A percentile compares a stretch with the other conserved stretches of the same genome.
These are phyloP conservation scores for Fistulinella cinereoalba DNA, from an alignment of 1,284 basidiomycete genomes.

Conservation along the genomic window DNA sequence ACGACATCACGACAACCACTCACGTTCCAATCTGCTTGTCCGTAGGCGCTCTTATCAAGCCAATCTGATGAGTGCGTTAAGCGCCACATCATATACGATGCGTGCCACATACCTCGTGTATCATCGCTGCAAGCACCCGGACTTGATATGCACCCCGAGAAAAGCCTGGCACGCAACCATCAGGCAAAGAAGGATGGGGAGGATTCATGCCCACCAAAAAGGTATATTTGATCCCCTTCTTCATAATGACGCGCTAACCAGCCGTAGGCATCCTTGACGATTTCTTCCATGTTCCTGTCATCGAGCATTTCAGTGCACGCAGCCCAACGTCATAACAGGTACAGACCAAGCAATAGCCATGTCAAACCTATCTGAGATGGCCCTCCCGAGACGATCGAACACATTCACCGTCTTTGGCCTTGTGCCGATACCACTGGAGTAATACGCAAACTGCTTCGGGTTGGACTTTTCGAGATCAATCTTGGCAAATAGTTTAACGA, in stretches of 20 bases:
- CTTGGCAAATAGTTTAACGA: constrained; percentile 21
- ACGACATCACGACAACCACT: not conserved
- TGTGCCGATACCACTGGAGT: constrained; percentile 43
- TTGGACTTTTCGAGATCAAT: constrained; percentile 16
- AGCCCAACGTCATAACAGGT: no score
- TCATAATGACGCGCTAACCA: constrained; percentile 41
- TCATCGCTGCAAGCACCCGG: constrained; percentile 31
- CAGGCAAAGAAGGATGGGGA: not conserved
- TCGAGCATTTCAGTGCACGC: not conserved
- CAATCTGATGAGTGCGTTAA: not conserved
- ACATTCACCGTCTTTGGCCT: constrained; percentile 32
- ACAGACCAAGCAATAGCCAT: constrained; percentile 24
- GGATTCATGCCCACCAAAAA: constrained; percentile 35
- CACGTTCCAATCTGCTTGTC: not conserved
- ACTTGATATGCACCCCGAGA: constrained; percentile 38
- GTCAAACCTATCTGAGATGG: constrained; percentile 16
- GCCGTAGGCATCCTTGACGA: constrained; percentile 35
- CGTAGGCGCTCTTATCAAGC: not conserved
- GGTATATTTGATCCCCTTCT: constrained; percentile 39
- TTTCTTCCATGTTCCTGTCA: constrained; percentile 35
- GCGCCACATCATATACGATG: not conserved
- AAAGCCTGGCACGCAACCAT: constrained; percentile 23
- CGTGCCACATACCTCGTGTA: constrained; percentile 25
- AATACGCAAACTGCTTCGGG: constrained; percentile 35
- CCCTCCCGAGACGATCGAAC: constrained; percentile 13